Base-by-base conservation (phyloP, 2,329 filamentous ascomycete species). In the Aspergillus chevalieri region DNA sequence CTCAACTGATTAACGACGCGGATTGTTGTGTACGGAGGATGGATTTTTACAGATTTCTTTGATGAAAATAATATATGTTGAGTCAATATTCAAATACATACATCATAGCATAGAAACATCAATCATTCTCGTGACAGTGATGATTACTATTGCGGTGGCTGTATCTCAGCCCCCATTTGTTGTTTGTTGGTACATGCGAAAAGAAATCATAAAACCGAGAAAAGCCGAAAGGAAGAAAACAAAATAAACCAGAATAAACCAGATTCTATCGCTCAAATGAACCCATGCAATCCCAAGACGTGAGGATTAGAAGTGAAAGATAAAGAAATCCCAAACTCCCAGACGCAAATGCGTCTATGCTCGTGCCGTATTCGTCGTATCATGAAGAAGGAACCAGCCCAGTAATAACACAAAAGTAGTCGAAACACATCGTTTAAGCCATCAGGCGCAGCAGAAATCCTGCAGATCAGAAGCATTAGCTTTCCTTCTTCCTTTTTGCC, bases 281-380 rank as follows among this genome's bases (percentile, higher is more conserved):
- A 43, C 14, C 41, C 22, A 30, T 44, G 42, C 42, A 28, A 28
- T n/a, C 42, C 42, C 12, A 17, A 5, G n/a, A 44, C 15, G n/a
- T 22, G 14, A 39, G 47, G 45, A 50, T 50, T 41, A 48, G 50
- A 50, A 47, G 49, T 19, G 46, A 47, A 46, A 19, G 42, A 51
- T 51, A 24, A 41, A 48, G 38, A 47, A 44, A 30, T 54, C 41
- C 52, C 38, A 47, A 51, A 44, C 41, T 38, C 49, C 51, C 51
- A 54, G 53, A 45, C 24, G 34, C 43, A 48, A 44, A 52, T 48
- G 42, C 12, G 10, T 43, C 12, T 26, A 43, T 48, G 43, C 44
- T 46, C 43, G 22, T 43, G 49, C 47, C 43, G 9, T 44, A 41
- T 47, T 47, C 28, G 42, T 43, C 39, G 44, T 45, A 39, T 22